A percentile compares a stretch with the other conserved stretches of the same genome.
Conservation (phyloP, 2,329 filamentous ascomycete species). For the Colletotrichum sp. region DNA sequence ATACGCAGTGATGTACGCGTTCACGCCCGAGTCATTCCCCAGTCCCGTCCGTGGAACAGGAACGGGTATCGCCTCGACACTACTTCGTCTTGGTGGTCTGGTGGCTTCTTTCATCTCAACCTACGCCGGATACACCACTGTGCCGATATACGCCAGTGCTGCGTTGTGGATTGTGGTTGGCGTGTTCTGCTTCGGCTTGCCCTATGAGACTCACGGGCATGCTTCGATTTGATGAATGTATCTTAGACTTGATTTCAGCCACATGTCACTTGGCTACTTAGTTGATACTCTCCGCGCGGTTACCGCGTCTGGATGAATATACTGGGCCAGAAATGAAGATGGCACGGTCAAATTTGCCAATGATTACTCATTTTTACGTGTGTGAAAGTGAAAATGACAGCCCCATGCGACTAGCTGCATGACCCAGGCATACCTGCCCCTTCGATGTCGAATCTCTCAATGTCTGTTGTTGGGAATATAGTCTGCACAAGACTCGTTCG, state of each 20-base stretch:
- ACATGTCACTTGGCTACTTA: background rate
- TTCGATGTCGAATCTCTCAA: fast-evolving
- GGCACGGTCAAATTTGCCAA: background rate
- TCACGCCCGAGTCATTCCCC: slow-evolving; percentile 63
- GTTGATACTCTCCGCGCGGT: background rate
- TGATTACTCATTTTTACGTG: background rate
- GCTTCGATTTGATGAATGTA: slow-evolving; percentile 30
- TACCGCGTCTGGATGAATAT: background rate
- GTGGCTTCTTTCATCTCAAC: slow-evolving; percentile 47
- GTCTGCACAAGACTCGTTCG: fast-evolving
- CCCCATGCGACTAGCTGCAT: fast-evolving
- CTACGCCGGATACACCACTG: slow-evolving; percentile 44
- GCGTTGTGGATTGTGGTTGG: slow-evolving; percentile 49
- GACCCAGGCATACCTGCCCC: too few relatives aligned
- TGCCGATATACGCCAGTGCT: slow-evolving; percentile 50
- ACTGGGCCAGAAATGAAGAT: background rate
- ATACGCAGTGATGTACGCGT: slow-evolving; percentile 44
- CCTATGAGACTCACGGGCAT: slow-evolving; percentile 48
- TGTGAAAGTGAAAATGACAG: background rate
- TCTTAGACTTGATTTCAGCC: background rate
- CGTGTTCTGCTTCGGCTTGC: slow-evolving; percentile 43
- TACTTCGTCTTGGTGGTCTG: slow-evolving; percentile 42
- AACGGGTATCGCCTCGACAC: slow-evolving; percentile 48
- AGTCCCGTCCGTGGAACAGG: slow-evolving; percentile 60
- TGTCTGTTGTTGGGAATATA: fast-evolving